A percentile compares a stretch with the other conserved stretches of the same genome.
These are phyloP conservation scores for Malus asiatica DNA, from an alignment of 306 rosid species.

Conservation along the genomic window DNA sequence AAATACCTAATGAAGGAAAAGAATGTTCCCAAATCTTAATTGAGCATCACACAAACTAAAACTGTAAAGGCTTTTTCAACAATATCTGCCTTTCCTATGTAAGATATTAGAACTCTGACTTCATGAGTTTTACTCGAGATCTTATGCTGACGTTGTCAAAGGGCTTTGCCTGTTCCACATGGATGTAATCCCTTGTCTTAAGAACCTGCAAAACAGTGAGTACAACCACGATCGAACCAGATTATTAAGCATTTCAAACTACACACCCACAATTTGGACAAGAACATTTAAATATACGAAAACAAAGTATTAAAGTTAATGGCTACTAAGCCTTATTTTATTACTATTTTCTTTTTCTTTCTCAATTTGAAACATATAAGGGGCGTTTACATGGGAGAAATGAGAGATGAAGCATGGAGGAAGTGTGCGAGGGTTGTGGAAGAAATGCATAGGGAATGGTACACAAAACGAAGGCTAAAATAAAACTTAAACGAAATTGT, in stretches of 20 bases:
- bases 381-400: too few species aligned
- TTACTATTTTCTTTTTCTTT: background rate
- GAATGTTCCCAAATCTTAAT: constrained; percentile 27
- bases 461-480: too few species aligned
- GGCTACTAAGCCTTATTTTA: background rate
- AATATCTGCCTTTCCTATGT: constrained; percentile 47
- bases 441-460: background rate
- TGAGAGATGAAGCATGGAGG: background rate
- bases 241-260: background rate
- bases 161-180: constrained; percentile 78
- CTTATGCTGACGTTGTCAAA: constrained; percentile 54
- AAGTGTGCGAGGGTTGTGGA: background rate
- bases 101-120: constrained; percentile 72
- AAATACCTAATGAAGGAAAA: constrained; percentile 27
- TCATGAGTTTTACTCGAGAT: constrained; percentile 80
- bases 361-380: background rate
- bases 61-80: constrained; percentile 32
- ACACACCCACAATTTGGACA: background rate
- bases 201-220: constrained; percentile 64
- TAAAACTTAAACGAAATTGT: background rate
- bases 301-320: background rate
- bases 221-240: background rate
- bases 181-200: constrained; percentile 88
- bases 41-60: constrained; percentile 36
- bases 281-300: background rate